Percentiles rank a stretch among this genome's conserved stretches.
phyloP scores from a whole-genome alignment of 2,329 filamentous ascomycete species.

The Fusarium drepaniforme region DNA sequence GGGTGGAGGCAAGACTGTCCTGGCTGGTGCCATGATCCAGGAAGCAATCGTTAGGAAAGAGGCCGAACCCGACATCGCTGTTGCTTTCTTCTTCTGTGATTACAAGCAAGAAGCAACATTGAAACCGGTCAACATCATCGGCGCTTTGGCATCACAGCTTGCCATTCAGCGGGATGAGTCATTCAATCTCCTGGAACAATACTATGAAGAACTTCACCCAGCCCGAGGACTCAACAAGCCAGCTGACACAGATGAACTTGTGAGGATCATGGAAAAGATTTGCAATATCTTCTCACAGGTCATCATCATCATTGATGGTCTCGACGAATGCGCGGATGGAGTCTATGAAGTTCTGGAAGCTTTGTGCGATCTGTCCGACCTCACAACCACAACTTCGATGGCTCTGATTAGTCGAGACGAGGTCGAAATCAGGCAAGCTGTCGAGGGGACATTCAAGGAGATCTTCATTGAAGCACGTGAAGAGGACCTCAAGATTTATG shows the following conservation, averaged over 20 bases:
- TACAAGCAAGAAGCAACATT: neutral
- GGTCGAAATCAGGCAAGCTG: neutral
- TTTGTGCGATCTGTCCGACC: neutral
- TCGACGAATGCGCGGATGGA: neutral
- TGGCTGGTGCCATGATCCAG: neutral
- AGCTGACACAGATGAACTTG: neutral
- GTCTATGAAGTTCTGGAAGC: neutral
- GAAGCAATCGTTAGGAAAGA: neutral
- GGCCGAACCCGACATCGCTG: neutral
- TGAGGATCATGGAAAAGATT: neutral
- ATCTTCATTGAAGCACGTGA: neutral
- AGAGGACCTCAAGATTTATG: neutral
- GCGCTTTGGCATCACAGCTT: neutral
- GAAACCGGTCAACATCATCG: neutral
- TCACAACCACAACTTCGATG: neutral
- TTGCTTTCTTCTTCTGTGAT: neutral
- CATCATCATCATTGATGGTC: neutral
- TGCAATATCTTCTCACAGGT: neutral
- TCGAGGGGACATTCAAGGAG: neutral
- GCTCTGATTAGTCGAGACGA: neutral
- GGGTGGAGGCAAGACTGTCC: neutral
- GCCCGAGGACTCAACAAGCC: neutral
- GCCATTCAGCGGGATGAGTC: neutral
- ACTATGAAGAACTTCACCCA: neutral
- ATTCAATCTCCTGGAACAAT: neutral